These are phyloP conservation scores for Thuidium tamariscinum DNA, from an alignment of 225 moss, liverwort and hornwort species.

Conservation along the genomic window DNA sequence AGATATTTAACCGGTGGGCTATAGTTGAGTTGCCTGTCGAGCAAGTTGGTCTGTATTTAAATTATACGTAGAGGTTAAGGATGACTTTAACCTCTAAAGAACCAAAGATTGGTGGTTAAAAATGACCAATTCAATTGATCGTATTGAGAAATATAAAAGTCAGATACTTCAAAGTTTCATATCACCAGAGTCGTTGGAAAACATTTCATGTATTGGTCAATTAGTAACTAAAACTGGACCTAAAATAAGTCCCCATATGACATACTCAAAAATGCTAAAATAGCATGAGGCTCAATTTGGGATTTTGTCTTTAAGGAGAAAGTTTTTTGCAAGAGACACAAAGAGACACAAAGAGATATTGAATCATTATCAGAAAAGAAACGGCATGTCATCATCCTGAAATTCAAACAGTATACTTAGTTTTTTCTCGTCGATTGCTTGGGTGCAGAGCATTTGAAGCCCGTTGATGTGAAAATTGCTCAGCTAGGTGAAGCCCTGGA, in stretches of 20 bases:
- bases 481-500: slow-evolving; percentile 43
- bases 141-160: not conserved
- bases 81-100: not conserved
- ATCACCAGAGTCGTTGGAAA: not conserved
- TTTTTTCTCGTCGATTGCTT: not conserved
- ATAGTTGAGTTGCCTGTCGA: not conserved
- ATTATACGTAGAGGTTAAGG: not conserved
- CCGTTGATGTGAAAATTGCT: slow-evolving; percentile 56
- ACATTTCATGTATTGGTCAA: not conserved
- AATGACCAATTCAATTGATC: not conserved
- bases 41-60: not conserved
- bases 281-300: not conserved
- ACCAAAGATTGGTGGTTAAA: not conserved
- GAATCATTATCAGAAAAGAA: not conserved
- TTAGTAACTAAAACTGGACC: not conserved
- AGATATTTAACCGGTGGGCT: not conserved
- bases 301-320: not conserved
- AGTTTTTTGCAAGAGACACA: not conserved
- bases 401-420: not conserved
- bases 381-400: not conserved
- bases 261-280: not conserved
- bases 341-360: not conserved
- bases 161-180: not conserved
- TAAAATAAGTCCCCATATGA: too few relatives aligned
- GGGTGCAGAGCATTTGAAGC: slow-evolving; percentile 55